phyloP scores from a whole-genome alignment of 2,329 filamentous ascomycete genomes.

The Pseudogymnoascus sp. region DNA sequence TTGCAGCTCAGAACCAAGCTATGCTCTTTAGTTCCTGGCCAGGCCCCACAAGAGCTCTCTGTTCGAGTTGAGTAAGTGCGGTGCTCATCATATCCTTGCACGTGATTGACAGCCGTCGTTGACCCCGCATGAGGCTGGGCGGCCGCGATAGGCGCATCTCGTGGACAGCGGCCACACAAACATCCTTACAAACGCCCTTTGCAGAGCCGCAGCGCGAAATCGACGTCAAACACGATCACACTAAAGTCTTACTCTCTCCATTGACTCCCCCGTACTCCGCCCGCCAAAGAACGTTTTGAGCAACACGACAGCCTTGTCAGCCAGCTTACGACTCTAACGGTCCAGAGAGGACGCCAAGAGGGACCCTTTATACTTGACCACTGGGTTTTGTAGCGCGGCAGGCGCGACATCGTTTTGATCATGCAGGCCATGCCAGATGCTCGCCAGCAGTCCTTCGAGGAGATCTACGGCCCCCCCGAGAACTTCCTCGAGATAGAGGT shows the following conservation, averaged over 20 bases:
- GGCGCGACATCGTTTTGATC: slow-evolving; percentile 12
- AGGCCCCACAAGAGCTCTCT: not conserved
- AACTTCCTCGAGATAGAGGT: slow-evolving; percentile 99
- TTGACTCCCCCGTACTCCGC: not conserved
- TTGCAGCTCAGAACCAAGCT: not conserved
- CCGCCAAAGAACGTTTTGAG: not conserved
- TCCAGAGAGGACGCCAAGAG: not conserved
- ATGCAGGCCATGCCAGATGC: slow-evolving; percentile 63
- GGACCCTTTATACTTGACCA: not conserved
- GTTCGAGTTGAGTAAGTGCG: not conserved
- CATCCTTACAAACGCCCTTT: not conserved
- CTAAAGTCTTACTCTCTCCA: not conserved
- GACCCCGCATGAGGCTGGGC: slow-evolving; percentile 3
- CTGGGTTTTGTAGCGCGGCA: not conserved
- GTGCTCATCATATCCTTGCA: not conserved
- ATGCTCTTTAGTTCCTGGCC: not conserved
- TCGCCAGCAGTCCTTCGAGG: slow-evolving; percentile 91
- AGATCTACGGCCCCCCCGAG: slow-evolving; percentile 97
- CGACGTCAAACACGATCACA: not conserved
- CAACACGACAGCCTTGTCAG: not conserved
- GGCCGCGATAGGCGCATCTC: not conserved
- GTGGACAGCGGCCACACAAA: not conserved
- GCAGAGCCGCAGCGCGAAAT: not conserved
- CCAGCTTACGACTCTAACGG: not conserved
- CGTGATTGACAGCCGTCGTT: not conserved